Evolutionary conservation across 2,329 filamentous ascomycete species (phyloP).

Genomic region (Cucurbitaria berberidis): DNA sequence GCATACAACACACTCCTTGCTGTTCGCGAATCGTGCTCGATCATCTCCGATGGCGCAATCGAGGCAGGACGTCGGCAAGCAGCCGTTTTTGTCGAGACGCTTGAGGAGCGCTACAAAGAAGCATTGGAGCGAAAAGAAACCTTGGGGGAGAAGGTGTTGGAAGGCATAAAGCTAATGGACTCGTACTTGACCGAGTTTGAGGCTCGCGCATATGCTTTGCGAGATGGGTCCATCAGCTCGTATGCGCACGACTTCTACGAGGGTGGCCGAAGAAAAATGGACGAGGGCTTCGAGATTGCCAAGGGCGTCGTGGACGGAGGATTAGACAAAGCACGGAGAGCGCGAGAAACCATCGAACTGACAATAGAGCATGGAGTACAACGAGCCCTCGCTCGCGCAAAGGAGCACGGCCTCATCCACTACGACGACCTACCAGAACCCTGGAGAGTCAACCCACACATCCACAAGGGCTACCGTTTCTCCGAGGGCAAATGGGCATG

Average conservation of each 20-base stretch:
- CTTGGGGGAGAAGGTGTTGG: slow-evolving; percentile 87
- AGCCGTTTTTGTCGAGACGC: slow-evolving; percentile 88
- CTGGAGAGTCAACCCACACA: slow-evolving; percentile 95
- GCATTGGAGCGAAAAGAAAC: slow-evolving; percentile 84
- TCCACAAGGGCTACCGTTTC: slow-evolving; percentile 90
- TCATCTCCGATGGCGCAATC: slow-evolving; percentile 87
- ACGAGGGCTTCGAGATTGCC: slow-evolving; percentile 77
- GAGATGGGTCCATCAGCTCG: slow-evolving; percentile 76
- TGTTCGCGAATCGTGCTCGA: slow-evolving; percentile 85
- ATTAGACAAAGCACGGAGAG: slow-evolving; percentile 80
- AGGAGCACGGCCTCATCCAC: slow-evolving; percentile 79
- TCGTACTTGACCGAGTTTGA: slow-evolving; percentile 86
- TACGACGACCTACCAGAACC: slow-evolving; percentile 91
- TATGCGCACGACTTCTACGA: slow-evolving; percentile 76
- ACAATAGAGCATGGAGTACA: slow-evolving; percentile 85
- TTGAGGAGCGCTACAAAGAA: slow-evolving; percentile 87
- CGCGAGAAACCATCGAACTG: slow-evolving; percentile 65
- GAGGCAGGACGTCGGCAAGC: slow-evolving; percentile 84
- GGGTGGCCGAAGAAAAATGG: slow-evolving; percentile 78
- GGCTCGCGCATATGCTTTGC: slow-evolving; percentile 76
- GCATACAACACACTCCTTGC: slow-evolving; percentile 86
- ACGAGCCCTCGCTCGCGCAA: slow-evolving; percentile 74
- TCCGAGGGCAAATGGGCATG: slow-evolving; percentile 90
- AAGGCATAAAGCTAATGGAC: slow-evolving; percentile 86
- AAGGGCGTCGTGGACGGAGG: slow-evolving; percentile 80